A percentile compares a stretch with the other conserved stretches of the same genome.
These are phyloP conservation scores for Leccinum aurantiacum DNA, from an alignment of 768 basidiomycete genomes.

Conservation along the genomic window DNA sequence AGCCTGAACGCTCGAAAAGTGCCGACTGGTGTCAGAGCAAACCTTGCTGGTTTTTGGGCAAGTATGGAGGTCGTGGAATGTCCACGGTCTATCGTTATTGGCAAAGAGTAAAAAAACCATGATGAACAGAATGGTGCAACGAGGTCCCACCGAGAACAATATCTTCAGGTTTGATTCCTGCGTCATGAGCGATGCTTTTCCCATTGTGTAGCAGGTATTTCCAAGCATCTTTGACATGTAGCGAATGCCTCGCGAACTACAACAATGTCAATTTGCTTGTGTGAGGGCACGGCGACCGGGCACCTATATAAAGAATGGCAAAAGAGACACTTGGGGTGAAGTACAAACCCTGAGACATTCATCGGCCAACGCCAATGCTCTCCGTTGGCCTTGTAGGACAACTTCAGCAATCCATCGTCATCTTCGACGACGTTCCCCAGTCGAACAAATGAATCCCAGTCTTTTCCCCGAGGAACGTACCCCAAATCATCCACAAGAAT, in stretches of 20 bases:
- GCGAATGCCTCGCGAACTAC: constrained; percentile 36
- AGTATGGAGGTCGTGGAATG: no score
- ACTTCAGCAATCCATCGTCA: constrained; percentile 22
- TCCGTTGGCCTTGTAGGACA: constrained; percentile 28
- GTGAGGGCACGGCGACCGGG: constrained; percentile 42
- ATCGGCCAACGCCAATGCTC: constrained; percentile 41
- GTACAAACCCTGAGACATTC: constrained; percentile 35
- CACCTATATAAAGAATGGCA: constrained; percentile 35
- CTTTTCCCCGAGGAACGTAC: constrained; percentile 38
- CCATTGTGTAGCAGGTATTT: constrained; percentile 36
- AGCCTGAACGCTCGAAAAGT: no score
- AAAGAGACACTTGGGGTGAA: neutral
- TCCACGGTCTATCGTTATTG: no score
- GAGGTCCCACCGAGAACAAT: constrained; percentile 39
- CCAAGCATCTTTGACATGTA: constrained; percentile 38
- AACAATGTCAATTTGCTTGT: constrained; percentile 39
- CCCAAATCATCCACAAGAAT: constrained; percentile 49
- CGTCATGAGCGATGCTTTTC: constrained; percentile 29
- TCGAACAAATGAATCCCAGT: constrained; percentile 39
- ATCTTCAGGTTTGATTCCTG: constrained; percentile 40
- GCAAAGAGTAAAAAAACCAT: neutral
- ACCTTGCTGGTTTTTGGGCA: no score
- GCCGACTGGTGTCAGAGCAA: no score
- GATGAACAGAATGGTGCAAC: neutral
- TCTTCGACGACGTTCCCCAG: constrained; percentile 41